phyloP scores from a whole-genome alignment of 805 yeast genomes.

The Yarrowia alimentaria region DNA sequence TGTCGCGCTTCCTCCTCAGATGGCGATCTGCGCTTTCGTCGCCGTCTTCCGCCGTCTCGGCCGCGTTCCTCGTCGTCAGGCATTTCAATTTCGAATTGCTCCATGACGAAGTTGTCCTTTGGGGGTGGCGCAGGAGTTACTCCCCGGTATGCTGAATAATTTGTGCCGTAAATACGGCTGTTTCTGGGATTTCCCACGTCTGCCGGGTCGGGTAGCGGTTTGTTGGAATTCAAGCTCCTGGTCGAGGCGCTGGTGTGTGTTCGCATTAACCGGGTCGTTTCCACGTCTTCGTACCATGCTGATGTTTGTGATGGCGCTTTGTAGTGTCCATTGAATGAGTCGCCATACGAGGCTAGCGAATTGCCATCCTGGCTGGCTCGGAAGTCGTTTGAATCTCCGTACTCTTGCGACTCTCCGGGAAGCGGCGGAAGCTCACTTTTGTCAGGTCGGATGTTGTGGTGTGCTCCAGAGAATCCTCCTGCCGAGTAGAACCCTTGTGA shows the following conservation, averaged over 20 bases:
- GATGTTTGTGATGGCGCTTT: slow-evolving; percentile 14
- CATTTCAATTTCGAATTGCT: slow-evolving; percentile 11
- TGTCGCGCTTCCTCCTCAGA: slow-evolving; percentile 21
- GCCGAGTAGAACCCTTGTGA: slow-evolving; percentile 17
- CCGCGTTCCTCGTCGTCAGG: slow-evolving; percentile 12
- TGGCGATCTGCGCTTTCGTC: slow-evolving; percentile 16
- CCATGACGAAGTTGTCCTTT: slow-evolving; percentile 22
- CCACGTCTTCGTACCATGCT: slow-evolving; percentile 16
- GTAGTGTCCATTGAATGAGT: slow-evolving; percentile 15
- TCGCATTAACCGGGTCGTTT: slow-evolving; percentile 19
- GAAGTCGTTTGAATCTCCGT: slow-evolving; percentile 10
- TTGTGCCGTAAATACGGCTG: slow-evolving; percentile 22
- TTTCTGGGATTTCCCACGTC: slow-evolving; percentile 21
- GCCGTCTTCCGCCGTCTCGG: slow-evolving; percentile 9
- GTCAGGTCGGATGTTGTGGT: slow-evolving; percentile 17
- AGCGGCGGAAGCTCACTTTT: slow-evolving; percentile 18
- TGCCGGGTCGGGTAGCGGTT: slow-evolving; percentile 14
- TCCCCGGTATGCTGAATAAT: slow-evolving; percentile 24
- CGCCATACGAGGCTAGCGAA: slow-evolving; percentile 11
- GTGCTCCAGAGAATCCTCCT: slow-evolving; percentile 21
- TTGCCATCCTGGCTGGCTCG: slow-evolving; percentile 19
- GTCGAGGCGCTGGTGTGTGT: slow-evolving; percentile 12
- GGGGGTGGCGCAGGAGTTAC: slow-evolving; percentile 18
- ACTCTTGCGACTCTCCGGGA: slow-evolving; percentile 19
- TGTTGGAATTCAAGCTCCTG: slow-evolving; percentile 21